Evolutionary conservation across 2,329 filamentous ascomycete genomes (phyloP).

Genomic region (Exserohilum turcica): DNA sequence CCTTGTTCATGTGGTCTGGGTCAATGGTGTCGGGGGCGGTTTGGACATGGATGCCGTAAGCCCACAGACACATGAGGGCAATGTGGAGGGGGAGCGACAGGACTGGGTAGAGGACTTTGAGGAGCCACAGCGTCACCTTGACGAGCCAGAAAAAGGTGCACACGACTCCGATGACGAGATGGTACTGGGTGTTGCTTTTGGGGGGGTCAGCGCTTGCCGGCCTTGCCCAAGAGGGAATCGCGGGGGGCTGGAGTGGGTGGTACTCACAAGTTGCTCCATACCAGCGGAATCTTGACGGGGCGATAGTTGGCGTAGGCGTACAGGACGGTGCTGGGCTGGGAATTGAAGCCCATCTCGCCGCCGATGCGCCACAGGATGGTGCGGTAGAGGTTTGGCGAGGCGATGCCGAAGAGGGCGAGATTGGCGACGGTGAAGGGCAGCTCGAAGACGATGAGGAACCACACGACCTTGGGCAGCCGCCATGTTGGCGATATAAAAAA

Average conservation of each 20-base stretch:
- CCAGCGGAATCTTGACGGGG: conserved; percentile 65
- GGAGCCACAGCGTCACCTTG: conserved; percentile 71
- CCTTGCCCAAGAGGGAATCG: no score
- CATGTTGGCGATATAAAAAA: conserved; percentile 63
- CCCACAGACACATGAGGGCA: conserved; percentile 65
- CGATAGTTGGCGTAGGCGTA: conserved; percentile 76
- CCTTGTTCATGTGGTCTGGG: conserved; percentile 62
- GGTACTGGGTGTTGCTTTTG: conserved; percentile 72
- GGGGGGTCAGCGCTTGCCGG: conserved; percentile 7
- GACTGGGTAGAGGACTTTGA: conserved; percentile 73
- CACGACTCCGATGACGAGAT: conserved; percentile 76
- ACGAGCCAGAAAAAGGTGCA: conserved; percentile 75
- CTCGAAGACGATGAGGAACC: conserved; percentile 67
- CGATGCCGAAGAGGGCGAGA: conserved; percentile 73
- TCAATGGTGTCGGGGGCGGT: conserved; percentile 75
- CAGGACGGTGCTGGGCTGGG: conserved; percentile 69
- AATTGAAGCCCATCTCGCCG: conserved; percentile 73
- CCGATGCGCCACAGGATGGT: conserved; percentile 76
- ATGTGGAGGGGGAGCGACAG: conserved; percentile 65
- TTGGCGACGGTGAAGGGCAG: conserved; percentile 67
- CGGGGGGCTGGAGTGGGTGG: not conserved
- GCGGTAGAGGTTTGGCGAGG: conserved; percentile 74
- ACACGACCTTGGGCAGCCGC: conserved; percentile 58
- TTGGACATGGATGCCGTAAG: conserved; percentile 71
- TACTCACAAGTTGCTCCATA: conserved; percentile 75